Percentiles rank a stretch among this genome's conserved stretches.
These are phyloP conservation scores for Lenzites betulinus DNA, from an alignment of 768 basidiomycete species.

Conservation along the genomic window DNA sequence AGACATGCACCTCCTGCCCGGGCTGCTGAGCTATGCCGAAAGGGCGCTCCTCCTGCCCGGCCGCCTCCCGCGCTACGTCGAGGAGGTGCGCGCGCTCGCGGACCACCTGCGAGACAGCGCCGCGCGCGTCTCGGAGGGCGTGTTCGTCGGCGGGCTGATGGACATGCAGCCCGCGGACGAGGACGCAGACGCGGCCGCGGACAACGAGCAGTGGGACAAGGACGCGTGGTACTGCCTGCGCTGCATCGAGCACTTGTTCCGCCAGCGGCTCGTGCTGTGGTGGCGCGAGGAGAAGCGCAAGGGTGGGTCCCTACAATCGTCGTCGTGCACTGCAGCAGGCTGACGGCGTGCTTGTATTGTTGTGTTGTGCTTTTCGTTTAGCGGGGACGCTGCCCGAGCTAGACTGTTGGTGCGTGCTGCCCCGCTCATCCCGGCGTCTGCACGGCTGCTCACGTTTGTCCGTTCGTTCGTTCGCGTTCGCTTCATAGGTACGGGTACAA, in stretches of 20 bases:
- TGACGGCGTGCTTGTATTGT: too few relatives aligned
- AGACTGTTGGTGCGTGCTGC: conserved; percentile 36
- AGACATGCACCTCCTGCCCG: conserved; percentile 22
- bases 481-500: conserved; percentile 37
- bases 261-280: conserved; percentile 25
- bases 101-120: background rate
- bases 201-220: conserved; percentile 23
- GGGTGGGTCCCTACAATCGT: too few relatives aligned
- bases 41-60: conserved; percentile 8
- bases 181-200: background rate
- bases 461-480: too few relatives aligned
- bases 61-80: conserved; percentile 6
- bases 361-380: too few relatives aligned
- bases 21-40: background rate
- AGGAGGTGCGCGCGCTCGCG: conserved; percentile 11
- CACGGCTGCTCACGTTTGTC: background rate
- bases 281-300: conserved; percentile 18
- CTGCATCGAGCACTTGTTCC: conserved; percentile 24
- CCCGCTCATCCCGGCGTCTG: too few relatives aligned
- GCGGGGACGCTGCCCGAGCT: conserved; percentile 20
- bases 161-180: conserved; percentile 6
- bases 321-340: too few relatives aligned
- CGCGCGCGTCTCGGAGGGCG: background rate
- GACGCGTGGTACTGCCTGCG: conserved; percentile 31
- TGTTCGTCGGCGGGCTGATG: conserved; percentile 9